Base-by-base conservation (phyloP, 2,329 filamentous ascomycete genomes). In the Fusarium nodosum region DNA sequence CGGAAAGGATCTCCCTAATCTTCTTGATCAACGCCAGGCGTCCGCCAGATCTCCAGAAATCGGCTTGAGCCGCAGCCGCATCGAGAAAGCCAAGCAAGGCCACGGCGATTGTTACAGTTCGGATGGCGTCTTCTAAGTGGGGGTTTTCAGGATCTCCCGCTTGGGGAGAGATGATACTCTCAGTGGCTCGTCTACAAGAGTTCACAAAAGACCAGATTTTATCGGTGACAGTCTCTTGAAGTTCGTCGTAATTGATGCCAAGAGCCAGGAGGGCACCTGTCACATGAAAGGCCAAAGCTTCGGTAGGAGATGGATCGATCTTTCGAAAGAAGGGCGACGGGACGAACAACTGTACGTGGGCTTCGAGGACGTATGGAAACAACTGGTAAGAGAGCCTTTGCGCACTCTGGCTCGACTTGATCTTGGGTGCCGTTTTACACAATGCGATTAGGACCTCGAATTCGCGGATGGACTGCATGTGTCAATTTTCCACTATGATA, bases 31-130 rank as follows among this genome's bases (percentile, higher is more conserved):
- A 80, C 5, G 86, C 85, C 30, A 97, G 80, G 55, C 94, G 89
- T 70, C 96, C 92, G 5, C 88, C 86, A 2, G 91, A 84, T 62
- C 83, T 89, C 93, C 94, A 99, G 73, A 97, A 95, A 66, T 90
- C 87, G 12, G 91, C 88, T 76, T 94, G 89, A 8, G 89, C 88
- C 5, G 94, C 90, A 6, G 91, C 90, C 24, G 94, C 94, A 75
- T 95, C 89, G 54, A 99, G 81, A 76, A 99, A 97, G 0, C 96
- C 97, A 26, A 97, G 81, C n/a, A 99, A 83, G 0, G 95, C 95
- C 48, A 97, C 88, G 9, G 92, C 88, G 69, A 97, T 88, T 20
- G 91, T 93, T 54, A 93, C 88, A 54, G 92, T 88, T 30, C 88
- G 84, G 57, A 91, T 83, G 53, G 90, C 88, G 73, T 92, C 89